Evolutionary conservation across 345 rosid genomes (phyloP).

Genomic region (Lepidium aucheri): DNA sequence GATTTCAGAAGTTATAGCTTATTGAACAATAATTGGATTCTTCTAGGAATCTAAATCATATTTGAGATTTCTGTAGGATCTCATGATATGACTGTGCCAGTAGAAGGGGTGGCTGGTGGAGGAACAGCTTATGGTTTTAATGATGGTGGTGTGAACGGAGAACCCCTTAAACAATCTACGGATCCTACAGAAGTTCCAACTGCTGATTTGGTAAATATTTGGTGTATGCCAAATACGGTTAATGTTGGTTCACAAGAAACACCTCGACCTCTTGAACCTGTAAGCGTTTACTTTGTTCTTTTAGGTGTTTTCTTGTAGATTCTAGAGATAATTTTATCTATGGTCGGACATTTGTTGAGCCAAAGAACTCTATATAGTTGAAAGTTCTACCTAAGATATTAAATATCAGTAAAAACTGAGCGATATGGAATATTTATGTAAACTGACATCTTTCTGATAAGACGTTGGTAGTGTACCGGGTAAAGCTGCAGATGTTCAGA

Average conservation of each 20-base stretch:
- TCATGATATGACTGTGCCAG: constrained; percentile 36
- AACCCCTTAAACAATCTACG: constrained; percentile 37
- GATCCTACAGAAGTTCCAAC: constrained; percentile 64
- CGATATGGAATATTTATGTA: neutral
- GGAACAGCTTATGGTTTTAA: constrained; percentile 96
- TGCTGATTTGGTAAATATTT: constrained; percentile 61
- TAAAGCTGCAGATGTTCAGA: neutral
- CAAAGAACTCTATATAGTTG: neutral
- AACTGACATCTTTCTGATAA: neutral
- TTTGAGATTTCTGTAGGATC: neutral
- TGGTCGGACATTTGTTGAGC: neutral
- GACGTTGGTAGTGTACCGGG: neutral
- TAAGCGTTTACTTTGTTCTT: constrained; percentile 28
- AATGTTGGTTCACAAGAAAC: constrained; percentile 80
- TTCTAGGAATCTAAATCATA: neutral
- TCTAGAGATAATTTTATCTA: neutral
- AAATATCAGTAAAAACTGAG: neutral
- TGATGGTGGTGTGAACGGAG: constrained; percentile 42
- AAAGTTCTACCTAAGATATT: neutral
- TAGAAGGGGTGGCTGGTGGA: constrained; percentile 99
- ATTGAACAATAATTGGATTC: neutral
- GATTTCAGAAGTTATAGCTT: neutral
- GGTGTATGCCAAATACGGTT: constrained; percentile 86
- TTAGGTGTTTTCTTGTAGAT: neutral
- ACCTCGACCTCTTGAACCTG: constrained; percentile 75